Conservation (phyloP, 1,284 basidiomycete genomes). For the Veloporphyrellus conicus region DNA sequence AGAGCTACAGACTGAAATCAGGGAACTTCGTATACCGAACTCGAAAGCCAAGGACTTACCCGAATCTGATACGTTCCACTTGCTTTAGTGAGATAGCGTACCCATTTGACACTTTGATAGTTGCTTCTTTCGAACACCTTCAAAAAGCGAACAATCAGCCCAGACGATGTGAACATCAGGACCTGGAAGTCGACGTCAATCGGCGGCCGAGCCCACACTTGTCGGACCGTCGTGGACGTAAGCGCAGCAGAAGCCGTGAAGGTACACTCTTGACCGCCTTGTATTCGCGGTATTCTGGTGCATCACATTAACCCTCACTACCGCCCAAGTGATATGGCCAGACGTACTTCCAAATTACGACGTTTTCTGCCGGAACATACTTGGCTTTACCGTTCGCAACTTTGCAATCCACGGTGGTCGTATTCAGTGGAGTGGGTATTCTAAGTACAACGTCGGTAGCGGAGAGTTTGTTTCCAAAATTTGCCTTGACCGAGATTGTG, state of each 20-base stretch:
- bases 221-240: constrained; percentile 82
- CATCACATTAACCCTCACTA: constrained; percentile 5
- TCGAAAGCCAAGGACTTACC: constrained; percentile 45
- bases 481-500: constrained; percentile 83
- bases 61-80: constrained; percentile 83
- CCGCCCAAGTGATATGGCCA: neutral
- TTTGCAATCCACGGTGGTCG: constrained; percentile 89
- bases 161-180: constrained; percentile 96
- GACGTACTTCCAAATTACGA: constrained; percentile 95
- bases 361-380: constrained; percentile 91
- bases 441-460: constrained; percentile 89
- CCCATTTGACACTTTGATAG: constrained; percentile 93
- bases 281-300: constrained; percentile 81
- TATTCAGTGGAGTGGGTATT: constrained; percentile 95
- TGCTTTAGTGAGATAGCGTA: constrained; percentile 84
- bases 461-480: constrained; percentile 87
- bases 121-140: constrained; percentile 97
- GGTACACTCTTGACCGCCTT: constrained; percentile 88
- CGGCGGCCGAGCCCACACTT: constrained; percentile 96
- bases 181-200: constrained; percentile 98
- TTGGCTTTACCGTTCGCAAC: constrained; percentile 93
- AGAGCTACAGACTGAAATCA: constrained; percentile 23
- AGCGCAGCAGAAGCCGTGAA: constrained; percentile 81
- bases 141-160: constrained; percentile 92
- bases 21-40: too few relatives aligned